Percentiles rank a stretch among this genome's conserved stretches.
Conservation (phyloP, 1,284 basidiomycete genomes). For the Sanghuangporus sanghuang region DNA sequence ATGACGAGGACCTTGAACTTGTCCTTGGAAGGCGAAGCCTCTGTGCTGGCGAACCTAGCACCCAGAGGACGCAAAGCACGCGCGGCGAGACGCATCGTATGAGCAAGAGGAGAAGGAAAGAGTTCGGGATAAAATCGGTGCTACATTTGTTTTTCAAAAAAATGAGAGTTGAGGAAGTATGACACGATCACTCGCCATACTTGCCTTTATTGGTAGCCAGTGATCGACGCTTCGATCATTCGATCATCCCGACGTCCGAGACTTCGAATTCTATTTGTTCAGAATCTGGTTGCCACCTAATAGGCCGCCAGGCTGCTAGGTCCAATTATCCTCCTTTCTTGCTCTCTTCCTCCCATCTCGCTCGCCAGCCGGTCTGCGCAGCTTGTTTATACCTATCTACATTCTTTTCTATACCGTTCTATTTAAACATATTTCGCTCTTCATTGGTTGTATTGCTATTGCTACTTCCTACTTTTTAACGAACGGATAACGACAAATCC, state of each 20-base stretch:
- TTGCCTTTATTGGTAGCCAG: neutral
- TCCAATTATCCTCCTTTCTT: constrained; percentile 21
- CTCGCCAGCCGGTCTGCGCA: constrained; percentile 25
- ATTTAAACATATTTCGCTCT: neutral
- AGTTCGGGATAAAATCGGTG: neutral
- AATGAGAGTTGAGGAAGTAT: neutral
- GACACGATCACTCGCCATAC: constrained; percentile 2
- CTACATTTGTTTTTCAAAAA: neutral
- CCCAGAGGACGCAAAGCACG: constrained; percentile 7
- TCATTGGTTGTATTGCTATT: neutral
- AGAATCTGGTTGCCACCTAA: neutral
- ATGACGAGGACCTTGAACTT: constrained; percentile 61
- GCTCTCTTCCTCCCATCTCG: neutral
- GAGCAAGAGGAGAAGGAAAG: neutral
- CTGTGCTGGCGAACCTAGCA: constrained; percentile 35
- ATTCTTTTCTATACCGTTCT: constrained; percentile 16
- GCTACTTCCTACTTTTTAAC: neutral
- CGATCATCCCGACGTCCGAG: neutral
- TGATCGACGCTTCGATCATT: constrained; percentile 4
- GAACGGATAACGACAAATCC: neutral
- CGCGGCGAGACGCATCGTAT: constrained; percentile 1
- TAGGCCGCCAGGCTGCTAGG: neutral
- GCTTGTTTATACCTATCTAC: neutral
- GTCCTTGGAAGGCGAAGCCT: constrained; percentile 30
- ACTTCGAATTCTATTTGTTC: neutral